Conservation (phyloP, 1,139 yeast genomes). For the Protomyces pachydermus region DNA sequence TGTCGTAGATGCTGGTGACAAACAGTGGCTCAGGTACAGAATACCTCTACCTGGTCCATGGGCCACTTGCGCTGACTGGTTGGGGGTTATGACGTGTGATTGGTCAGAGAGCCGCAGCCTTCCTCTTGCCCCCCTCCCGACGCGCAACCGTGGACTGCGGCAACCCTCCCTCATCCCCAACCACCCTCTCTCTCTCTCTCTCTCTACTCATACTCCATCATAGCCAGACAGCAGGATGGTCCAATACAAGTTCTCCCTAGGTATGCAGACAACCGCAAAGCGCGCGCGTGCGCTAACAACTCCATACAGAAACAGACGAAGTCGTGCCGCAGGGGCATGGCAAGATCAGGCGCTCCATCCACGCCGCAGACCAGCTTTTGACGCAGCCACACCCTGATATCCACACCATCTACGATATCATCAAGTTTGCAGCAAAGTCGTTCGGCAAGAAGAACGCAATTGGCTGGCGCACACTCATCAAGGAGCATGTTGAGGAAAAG, state of each 20-base stretch:
- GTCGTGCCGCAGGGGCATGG: constrained; percentile 24
- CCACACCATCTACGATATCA: constrained; percentile 64
- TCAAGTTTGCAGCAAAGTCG: constrained; percentile 58
- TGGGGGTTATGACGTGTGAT: no score
- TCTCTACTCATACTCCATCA: background rate
- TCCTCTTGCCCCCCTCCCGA: no score
- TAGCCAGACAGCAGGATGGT: constrained; percentile 1
- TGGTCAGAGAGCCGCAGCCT: no score
- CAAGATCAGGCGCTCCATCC: constrained; percentile 25
- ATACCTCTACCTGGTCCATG: no score
- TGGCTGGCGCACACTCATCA: constrained; percentile 75
- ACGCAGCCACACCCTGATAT: constrained; percentile 40
- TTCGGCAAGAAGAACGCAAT: constrained; percentile 55
- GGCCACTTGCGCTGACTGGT: no score
- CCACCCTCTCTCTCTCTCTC: no score
- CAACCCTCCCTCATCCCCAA: no score
- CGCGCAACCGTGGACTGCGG: no score
- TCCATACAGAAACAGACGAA: constrained; percentile 5
- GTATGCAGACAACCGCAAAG: background rate
- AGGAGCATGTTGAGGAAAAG: constrained; percentile 71
- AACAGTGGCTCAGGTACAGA: no score
- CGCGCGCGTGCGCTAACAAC: background rate
- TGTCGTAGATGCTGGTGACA: no score
- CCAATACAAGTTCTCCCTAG: constrained; percentile 18
- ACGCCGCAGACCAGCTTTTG: constrained; percentile 47